Conservation (phyloP, 495 filamentous ascomycete species). For the Neurospora sp. region DNA sequence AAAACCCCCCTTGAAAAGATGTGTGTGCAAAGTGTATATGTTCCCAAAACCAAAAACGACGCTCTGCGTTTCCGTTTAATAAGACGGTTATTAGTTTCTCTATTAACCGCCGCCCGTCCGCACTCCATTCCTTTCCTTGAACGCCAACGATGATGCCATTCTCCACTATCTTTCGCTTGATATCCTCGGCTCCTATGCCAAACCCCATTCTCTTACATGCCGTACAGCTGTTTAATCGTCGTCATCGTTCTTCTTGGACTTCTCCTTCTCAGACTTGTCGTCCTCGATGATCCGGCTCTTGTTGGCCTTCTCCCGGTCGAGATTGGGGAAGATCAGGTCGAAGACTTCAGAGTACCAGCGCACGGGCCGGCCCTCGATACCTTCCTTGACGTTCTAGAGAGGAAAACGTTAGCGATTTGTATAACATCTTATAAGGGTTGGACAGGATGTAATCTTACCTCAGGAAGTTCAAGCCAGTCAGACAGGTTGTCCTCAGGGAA, state of each 20-base stretch:
- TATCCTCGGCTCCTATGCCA: neutral
- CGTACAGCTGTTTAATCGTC: slow-evolving; percentile 13
- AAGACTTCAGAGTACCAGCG: slow-evolving; percentile 95
- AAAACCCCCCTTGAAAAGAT: neutral
- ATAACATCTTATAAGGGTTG: too few species aligned
- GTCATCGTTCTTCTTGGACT: slow-evolving; percentile 16
- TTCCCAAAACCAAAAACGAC: neutral
- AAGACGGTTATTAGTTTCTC: neutral
- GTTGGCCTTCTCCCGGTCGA: slow-evolving; percentile 65
- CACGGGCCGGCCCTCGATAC: slow-evolving; percentile 78
- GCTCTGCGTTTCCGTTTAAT: neutral
- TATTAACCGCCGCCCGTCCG: neutral
- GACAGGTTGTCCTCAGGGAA: slow-evolving; percentile 91
- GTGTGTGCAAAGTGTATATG: neutral
- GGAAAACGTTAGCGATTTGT: slow-evolving; percentile 23
- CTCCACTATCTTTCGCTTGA: neutral
- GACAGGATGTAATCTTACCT: slow-evolving; percentile 49
- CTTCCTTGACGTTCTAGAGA: slow-evolving; percentile 87
- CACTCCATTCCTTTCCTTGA: slow-evolving; percentile 6
- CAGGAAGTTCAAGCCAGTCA: slow-evolving; percentile 96
- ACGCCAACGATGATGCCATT: slow-evolving; percentile 4
- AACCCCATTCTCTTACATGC: slow-evolving; percentile 7
- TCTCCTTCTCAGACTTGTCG: slow-evolving; percentile 42
- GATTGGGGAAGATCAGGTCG: slow-evolving; percentile 73
- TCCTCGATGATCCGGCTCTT: slow-evolving; percentile 52